Conservation (phyloP, 2,329 filamentous ascomycete species). For the Apiospora hydei region DNA sequence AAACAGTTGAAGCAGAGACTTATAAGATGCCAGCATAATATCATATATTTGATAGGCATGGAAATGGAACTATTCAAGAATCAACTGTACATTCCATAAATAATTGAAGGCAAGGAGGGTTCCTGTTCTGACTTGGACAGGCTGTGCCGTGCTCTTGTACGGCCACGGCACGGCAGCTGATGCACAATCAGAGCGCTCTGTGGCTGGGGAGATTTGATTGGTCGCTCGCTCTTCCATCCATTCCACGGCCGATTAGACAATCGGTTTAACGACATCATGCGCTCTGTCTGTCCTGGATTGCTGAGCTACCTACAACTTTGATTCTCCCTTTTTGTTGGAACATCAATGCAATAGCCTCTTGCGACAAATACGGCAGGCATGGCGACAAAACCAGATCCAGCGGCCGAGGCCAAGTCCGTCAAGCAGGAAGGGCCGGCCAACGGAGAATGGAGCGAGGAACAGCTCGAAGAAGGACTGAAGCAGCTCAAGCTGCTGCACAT, state of each 20-base stretch:
- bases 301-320: neutral
- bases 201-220: constrained; percentile 3
- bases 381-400: constrained; percentile 9
- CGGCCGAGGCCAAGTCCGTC: neutral
- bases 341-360: neutral
- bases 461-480: constrained; percentile 57
- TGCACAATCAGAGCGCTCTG: neutral
- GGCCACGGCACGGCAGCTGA: neutral
- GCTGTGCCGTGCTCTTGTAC: neutral
- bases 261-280: neutral
- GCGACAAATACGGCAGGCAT: neutral
- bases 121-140: neutral
- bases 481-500: constrained; percentile 62
- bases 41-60: neutral
- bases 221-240: neutral
- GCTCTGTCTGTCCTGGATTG: neutral
- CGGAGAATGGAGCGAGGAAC: constrained; percentile 55
- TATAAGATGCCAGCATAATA: neutral
- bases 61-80: neutral
- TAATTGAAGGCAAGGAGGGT: neutral
- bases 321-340: neutral
- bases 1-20: neutral
- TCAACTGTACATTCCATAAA: neutral
- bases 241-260: neutral
- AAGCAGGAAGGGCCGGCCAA: constrained; percentile 33